These are phyloP conservation scores for Aspergillus alliaceus DNA, from an alignment of 2,329 filamentous ascomycete genomes.

Conservation along the genomic window DNA sequence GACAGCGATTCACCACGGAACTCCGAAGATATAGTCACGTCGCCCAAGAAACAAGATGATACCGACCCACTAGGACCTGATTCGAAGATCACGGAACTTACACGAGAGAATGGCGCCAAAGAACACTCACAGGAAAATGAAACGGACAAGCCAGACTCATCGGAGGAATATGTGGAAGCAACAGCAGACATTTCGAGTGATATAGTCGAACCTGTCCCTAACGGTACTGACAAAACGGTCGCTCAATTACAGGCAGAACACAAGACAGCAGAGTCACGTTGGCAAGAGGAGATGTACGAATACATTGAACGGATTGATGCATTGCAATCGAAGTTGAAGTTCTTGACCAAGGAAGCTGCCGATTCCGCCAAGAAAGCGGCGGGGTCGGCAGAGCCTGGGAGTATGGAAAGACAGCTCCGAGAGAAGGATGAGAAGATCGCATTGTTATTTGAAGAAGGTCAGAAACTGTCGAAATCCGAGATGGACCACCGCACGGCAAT, in stretches of 20 bases:
- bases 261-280: conserved; percentile 54
- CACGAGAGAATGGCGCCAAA: background rate
- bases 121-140: background rate
- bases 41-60: conserved; percentile 14
- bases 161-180: conserved; percentile 16
- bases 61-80: background rate
- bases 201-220: conserved; percentile 10
- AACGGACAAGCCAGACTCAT: background rate
- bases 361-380: conserved; percentile 71
- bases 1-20: conserved; percentile 27
- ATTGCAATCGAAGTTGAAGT: conserved; percentile 85
- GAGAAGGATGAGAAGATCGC: conserved; percentile 92
- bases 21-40: conserved; percentile 26
- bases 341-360: conserved; percentile 76
- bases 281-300: conserved; percentile 78
- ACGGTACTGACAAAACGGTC: conserved; percentile 47
- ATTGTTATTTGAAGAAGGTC: conserved; percentile 85
- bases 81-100: background rate
- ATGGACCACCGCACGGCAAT: conserved; percentile 80
- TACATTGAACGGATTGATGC: conserved; percentile 91
- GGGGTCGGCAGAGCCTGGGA: conserved; percentile 62
- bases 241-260: conserved; percentile 52
- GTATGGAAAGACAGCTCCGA: conserved; percentile 73
- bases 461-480: conserved; percentile 81
- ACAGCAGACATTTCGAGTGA: conserved; percentile 18